These are phyloP conservation scores for Lentinula edodes DNA, from an alignment of 768 basidiomycete genomes.

Conservation along the genomic window DNA sequence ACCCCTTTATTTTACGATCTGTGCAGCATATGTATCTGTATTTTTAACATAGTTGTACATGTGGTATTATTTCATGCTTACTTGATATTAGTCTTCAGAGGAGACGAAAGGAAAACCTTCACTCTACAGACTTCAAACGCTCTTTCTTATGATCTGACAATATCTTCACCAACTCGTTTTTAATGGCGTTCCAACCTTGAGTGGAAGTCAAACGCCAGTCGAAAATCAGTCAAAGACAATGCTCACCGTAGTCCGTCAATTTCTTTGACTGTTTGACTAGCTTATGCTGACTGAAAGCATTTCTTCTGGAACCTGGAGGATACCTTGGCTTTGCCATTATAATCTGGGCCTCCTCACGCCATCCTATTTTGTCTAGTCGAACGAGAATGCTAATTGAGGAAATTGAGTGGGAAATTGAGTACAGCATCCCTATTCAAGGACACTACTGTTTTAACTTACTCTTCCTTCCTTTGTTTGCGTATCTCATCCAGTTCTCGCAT, in stretches of 20 bases:
- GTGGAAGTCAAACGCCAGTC: not conserved
- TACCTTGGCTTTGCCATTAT: not conserved
- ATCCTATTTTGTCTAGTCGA: slow-evolving; percentile 1
- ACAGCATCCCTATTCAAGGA: not conserved
- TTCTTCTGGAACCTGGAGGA: not conserved
- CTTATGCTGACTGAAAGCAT: not conserved
- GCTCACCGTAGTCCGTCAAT: not conserved
- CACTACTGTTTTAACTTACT: not conserved
- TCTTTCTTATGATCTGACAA: not conserved
- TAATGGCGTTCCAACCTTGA: not conserved
- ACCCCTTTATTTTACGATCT: not conserved
- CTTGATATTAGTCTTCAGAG: too few relatives aligned
- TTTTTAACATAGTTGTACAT: not conserved
- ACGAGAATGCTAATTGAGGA: not conserved
- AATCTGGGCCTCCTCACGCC: not conserved
- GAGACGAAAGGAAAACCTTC: too few relatives aligned
- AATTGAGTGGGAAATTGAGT: not conserved
- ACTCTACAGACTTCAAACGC: not conserved
- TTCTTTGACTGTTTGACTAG: not conserved
- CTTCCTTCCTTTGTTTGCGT: not conserved
- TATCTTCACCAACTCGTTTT: not conserved
- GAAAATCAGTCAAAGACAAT: not conserved
- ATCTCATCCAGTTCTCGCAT: not conserved
- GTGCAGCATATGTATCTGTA: not conserved
- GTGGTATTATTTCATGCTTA: not conserved